A percentile compares a stretch with the other conserved stretches of the same genome.
phyloP scores from a whole-genome alignment of 345 rosid species.

The Brassica napus region DNA sequence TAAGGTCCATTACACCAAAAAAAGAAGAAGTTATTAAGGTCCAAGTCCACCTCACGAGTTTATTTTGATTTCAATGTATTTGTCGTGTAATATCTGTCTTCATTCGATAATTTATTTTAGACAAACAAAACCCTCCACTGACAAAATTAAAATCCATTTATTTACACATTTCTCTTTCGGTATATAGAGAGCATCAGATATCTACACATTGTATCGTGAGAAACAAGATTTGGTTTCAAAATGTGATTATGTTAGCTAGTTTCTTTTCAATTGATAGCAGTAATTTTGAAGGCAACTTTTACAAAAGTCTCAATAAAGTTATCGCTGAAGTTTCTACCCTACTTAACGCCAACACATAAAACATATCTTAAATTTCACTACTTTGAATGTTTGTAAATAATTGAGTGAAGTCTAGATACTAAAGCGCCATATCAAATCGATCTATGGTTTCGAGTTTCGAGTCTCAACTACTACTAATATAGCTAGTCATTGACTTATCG shows the following conservation, averaged over 20 bases:
- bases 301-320: conserved; percentile 32
- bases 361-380: conserved; percentile 30
- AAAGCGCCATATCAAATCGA: conserved; percentile 14
- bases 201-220: neutral
- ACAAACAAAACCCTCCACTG: conserved; percentile 11
- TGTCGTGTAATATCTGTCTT: conserved; percentile 35
- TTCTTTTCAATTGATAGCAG: neutral
- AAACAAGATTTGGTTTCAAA: neutral
- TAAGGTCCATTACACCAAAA: conserved; percentile 14
- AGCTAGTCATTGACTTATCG: conserved; percentile 30
- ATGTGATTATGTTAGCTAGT: conserved; percentile 1
- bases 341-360: conserved; percentile 35
- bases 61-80: conserved; percentile 32
- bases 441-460: conserved; percentile 16
- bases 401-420: conserved; percentile 17
- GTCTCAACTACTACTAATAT: conserved; percentile 6
- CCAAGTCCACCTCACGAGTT: conserved; percentile 19
- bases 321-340: conserved; percentile 34
- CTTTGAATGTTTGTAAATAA: conserved; percentile 24
- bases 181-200: neutral
- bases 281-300: conserved; percentile 10
- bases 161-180: neutral
- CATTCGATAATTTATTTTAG: neutral
- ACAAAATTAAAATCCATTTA: neutral
- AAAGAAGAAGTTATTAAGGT: conserved; percentile 6